Base-by-base conservation (phyloP, 805 yeast genomes). In the Wickerhamomyces mucosus region DNA sequence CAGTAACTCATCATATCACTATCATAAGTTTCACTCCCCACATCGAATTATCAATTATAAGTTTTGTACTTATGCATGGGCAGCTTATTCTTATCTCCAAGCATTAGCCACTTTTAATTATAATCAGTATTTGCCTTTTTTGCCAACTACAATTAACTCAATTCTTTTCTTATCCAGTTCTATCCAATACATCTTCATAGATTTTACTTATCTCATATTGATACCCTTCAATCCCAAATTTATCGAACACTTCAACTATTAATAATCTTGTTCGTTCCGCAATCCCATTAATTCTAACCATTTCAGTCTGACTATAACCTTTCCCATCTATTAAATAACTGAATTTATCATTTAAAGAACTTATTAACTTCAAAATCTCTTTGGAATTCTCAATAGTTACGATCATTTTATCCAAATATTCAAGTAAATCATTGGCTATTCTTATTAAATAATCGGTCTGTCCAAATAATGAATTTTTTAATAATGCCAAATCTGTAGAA, bases 351-450 rank as follows among this genome's bases (percentile, higher is more conserved):
- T 71, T 75, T 13, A 71, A 40, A 5, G 56, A 57, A 26, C 53
- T 49, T 6, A 68, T 35, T 6, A 63, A 38, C 21, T 53, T 54
- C 23, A 68, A 53, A 26, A 70, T 37, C 7, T 22, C 31, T 12
- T 48, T 38, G 10, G 26, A 15, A 23, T 10, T 23, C 8, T 15
- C 26, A 16, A 23, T 14, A 33, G 42, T 23, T 33, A 62, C 38
- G 28, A 60, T 40, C 39, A 59, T 59, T 40, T 65, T 73, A 11
- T 59, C 65, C 7, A 76, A 41, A 42, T 69, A 79, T 40, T 78
- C 88, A 29, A 74, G 65, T 18, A 78, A 46, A 39, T 79, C 86
- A 30, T 80, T 84, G 29, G 83, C 69, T 3, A 81, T 63, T 25
- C 66, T 64, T 16, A 83, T 57, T 13, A 79, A 52, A 42, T 78